A percentile compares a stretch with the other conserved stretches of the same genome.
phyloP scores from a whole-genome alignment of 2,329 filamentous ascomycete species.

The Sclerotinia borealis region DNA sequence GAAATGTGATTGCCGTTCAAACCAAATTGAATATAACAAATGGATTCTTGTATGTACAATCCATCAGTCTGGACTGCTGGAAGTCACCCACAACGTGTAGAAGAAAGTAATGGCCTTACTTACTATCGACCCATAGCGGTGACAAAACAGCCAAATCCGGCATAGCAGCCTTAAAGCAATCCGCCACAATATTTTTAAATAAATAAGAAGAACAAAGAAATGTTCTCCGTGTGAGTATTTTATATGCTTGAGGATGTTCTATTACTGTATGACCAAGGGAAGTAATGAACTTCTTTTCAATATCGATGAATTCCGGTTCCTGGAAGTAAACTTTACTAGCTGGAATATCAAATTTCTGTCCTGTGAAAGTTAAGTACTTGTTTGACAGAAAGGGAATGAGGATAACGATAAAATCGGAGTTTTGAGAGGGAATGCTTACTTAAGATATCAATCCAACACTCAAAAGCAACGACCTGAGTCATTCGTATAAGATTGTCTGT shows the following conservation, averaged over 20 bases:
- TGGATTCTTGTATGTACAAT: neutral
- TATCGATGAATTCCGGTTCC: neutral
- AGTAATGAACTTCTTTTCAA: neutral
- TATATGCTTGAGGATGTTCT: neutral
- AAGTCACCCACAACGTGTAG: neutral
- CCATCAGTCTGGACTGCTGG: neutral
- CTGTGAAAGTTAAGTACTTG: neutral
- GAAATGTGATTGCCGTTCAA: too few relatives aligned
- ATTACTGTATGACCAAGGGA: neutral
- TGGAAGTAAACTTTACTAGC: neutral
- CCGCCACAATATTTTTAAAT: neutral
- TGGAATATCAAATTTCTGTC: neutral
- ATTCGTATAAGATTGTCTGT: neutral
- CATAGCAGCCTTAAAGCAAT: neutral
- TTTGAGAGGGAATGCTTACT: neutral
- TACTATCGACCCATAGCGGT: neutral
- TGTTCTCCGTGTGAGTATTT: neutral
- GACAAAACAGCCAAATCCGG: constrained; percentile 1
- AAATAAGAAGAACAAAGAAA: neutral
- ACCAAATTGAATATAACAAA: neutral
- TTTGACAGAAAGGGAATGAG: neutral
- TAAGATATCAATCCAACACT: neutral
- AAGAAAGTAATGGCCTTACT: neutral
- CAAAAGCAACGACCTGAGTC: neutral
- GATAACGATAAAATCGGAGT: too few relatives aligned